phyloP scores from a whole-genome alignment of 2,329 filamentous ascomycete species.

The Colletotrichum echinochloae region DNA sequence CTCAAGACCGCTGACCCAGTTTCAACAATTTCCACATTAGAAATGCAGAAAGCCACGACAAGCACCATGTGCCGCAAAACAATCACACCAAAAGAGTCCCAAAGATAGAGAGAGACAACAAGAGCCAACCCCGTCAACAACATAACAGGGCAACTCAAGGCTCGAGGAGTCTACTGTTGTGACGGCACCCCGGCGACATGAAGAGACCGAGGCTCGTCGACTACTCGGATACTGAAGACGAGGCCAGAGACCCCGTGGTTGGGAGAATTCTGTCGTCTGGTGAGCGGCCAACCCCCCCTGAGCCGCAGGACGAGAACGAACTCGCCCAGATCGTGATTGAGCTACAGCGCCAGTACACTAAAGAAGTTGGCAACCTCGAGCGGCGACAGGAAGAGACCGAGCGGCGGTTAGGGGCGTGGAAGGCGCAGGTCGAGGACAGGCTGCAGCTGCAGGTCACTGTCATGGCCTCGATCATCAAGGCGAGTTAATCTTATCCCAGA shows the following conservation, averaged over 20 bases:
- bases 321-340: slow-evolving; percentile 21
- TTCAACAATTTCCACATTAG: neutral
- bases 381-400: neutral
- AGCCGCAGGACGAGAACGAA: slow-evolving; percentile 15
- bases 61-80: neutral
- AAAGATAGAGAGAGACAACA: too few relatives aligned
- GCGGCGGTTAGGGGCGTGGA: neutral
- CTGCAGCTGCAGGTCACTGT: slow-evolving; percentile 29
- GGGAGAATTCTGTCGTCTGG: neutral
- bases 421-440: slow-evolving; percentile 13
- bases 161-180: neutral
- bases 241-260: neutral
- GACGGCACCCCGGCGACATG: neutral
- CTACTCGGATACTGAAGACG: neutral
- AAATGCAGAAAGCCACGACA: neutral
- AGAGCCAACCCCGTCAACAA: too few relatives aligned
- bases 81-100: neutral
- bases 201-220: neutral
- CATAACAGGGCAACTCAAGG: neutral
- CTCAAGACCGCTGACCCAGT: neutral
- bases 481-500: neutral
- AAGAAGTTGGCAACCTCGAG: slow-evolving; percentile 11
- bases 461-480: slow-evolving; percentile 15
- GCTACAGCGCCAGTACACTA: slow-evolving; percentile 19
- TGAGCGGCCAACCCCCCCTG: neutral